A percentile compares a stretch with the other conserved stretches of the same genome.
phyloP scores from a whole-genome alignment of 2,329 filamentous ascomycete genomes.

The Erysiphe pulchra region DNA sequence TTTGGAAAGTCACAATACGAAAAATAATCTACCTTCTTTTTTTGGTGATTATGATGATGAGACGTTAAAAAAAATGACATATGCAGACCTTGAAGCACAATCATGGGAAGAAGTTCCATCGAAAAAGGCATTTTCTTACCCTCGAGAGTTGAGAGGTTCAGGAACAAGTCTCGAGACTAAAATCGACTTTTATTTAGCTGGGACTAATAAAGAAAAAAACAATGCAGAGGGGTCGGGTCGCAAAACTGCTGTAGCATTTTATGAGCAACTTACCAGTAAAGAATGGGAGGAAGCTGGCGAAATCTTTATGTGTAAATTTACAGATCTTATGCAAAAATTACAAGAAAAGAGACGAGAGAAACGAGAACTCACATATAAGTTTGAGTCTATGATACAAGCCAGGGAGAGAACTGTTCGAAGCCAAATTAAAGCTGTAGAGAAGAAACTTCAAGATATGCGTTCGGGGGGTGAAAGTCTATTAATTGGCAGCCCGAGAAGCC shows the following conservation, averaged over 20 bases:
- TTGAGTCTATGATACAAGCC: slow-evolving; percentile 9
- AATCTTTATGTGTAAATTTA: slow-evolving; percentile 10
- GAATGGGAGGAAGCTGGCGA: slow-evolving; percentile 14
- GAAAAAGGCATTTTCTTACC: slow-evolving; percentile 1
- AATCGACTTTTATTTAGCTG: slow-evolving; percentile 3
- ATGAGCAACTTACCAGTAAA: slow-evolving; percentile 5
- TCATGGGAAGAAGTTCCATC: slow-evolving; percentile 5
- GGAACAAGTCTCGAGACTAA: slow-evolving; percentile 4
- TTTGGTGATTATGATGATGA: slow-evolving; percentile 5
- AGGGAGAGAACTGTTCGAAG: slow-evolving; percentile 9
- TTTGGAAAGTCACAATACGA: neutral
- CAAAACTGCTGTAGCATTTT: slow-evolving; percentile 4
- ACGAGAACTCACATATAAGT: slow-evolving; percentile 5
- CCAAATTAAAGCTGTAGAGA: slow-evolving; percentile 6
- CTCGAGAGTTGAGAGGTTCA: slow-evolving; percentile 2
- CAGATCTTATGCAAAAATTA: slow-evolving; percentile 5
- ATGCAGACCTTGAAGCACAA: slow-evolving; percentile 5
- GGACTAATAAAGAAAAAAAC: neutral
- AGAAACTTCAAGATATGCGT: slow-evolving; percentile 10
- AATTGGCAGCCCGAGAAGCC: neutral
- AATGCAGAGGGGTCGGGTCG: neutral
- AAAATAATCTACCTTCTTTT: neutral
- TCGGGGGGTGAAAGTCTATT: slow-evolving; percentile 4
- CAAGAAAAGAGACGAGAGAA: slow-evolving; percentile 9
- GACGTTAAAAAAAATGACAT: slow-evolving; percentile 7